Evolutionary conservation across 2,329 filamentous ascomycete genomes (phyloP).

Genomic region (Hypoxylon sp.): DNA sequence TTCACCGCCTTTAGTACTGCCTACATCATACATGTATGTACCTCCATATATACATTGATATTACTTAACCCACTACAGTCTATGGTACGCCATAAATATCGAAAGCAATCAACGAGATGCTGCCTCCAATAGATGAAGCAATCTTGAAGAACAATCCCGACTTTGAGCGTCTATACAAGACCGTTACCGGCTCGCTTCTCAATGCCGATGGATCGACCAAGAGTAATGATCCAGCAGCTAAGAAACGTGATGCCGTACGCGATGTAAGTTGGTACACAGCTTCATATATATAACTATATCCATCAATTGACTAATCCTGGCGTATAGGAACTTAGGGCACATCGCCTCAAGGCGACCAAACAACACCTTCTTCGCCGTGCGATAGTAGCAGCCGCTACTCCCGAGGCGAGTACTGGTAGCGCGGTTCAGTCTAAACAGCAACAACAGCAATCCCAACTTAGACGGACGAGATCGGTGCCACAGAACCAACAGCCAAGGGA

Average conservation of each 20-base stretch:
- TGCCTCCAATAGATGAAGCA: conserved; percentile 70
- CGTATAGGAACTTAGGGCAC: conserved; percentile 64
- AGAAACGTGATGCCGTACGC: conserved; percentile 65
- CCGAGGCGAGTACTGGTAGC: conserved; percentile 41
- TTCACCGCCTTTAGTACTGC: conserved; percentile 10
- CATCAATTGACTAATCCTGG: conserved; percentile 15
- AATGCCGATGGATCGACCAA: conserved; percentile 72
- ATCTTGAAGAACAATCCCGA: conserved; percentile 71
- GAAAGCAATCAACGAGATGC: conserved; percentile 58
- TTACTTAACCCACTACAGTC: background rate
- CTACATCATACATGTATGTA: background rate
- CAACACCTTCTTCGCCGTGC: conserved; percentile 67
- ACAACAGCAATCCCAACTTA: conserved; percentile 40
- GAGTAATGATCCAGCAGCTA: conserved; percentile 63
- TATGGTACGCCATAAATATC: background rate
- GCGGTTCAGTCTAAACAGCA: conserved; percentile 45
- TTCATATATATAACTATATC: background rate
- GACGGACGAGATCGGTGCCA: conserved; percentile 48
- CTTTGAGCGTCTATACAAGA: conserved; percentile 72
- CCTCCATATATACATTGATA: background rate
- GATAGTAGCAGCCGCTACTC: conserved; percentile 62
- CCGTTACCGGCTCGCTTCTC: conserved; percentile 68
- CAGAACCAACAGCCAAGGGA: conserved; percentile 29
- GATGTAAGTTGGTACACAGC: conserved; percentile 59
- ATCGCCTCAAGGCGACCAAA: conserved; percentile 65